A percentile compares a stretch with the other conserved stretches of the same genome.
These are phyloP conservation scores for Penicillium dipodomyicola DNA, from an alignment of 495 filamentous ascomycete genomes.

Conservation along the genomic window DNA sequence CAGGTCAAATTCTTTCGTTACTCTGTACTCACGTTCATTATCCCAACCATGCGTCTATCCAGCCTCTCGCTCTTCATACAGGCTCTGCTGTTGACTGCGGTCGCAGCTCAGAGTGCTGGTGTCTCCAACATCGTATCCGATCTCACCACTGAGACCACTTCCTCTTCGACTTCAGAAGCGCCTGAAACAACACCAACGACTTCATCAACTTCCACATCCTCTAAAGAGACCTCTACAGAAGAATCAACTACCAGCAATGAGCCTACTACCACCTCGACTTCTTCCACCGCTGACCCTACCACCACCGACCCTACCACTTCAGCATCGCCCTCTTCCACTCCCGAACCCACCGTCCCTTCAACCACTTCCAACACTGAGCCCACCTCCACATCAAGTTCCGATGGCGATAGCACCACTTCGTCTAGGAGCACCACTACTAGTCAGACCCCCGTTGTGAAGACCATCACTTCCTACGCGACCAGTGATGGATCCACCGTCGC, in stretches of 20 bases:
- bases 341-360: slow-evolving; percentile 17
- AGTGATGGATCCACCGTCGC: slow-evolving; percentile 33
- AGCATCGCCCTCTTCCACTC: slow-evolving; percentile 12
- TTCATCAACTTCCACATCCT: slow-evolving; percentile 16
- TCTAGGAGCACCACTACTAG: slow-evolving; percentile 20
- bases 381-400: slow-evolving; percentile 5
- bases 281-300: slow-evolving; percentile 11
- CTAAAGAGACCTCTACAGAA: slow-evolving; percentile 1
- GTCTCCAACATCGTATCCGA: slow-evolving; percentile 23
- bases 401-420: slow-evolving; percentile 11
- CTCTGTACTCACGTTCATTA: slow-evolving; percentile 5
- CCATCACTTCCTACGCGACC: slow-evolving; percentile 36
- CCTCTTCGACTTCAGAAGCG: slow-evolving; percentile 15
- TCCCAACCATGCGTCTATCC: slow-evolving; percentile 38
- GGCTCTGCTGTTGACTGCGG: slow-evolving; percentile 39
- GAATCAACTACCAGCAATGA: slow-evolving; percentile 21
- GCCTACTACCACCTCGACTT: slow-evolving; percentile 17
- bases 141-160: slow-evolving; percentile 21
- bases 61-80: slow-evolving; percentile 38
- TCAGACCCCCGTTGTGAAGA: slow-evolving; percentile 26
- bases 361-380: slow-evolving; percentile 15
- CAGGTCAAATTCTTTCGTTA: slow-evolving; percentile 17
- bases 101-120: slow-evolving; percentile 36
- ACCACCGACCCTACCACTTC: slow-evolving; percentile 8
- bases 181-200: slow-evolving; percentile 22